Conservation (phyloP, 2,329 filamentous ascomycete species). For the Beauveria caledonica region DNA sequence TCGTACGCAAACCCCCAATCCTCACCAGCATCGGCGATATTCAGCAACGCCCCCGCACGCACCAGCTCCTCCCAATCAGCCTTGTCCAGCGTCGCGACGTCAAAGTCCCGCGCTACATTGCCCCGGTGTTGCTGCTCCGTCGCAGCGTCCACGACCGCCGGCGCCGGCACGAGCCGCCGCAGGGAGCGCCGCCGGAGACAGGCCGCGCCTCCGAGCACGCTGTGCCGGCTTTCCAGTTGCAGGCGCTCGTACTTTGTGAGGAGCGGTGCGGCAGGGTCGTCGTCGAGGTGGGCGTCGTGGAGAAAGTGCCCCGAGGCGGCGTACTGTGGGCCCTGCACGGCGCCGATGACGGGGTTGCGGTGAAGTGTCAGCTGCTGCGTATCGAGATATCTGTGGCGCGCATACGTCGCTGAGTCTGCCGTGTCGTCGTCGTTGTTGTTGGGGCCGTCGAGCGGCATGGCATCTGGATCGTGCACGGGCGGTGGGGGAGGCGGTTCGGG, state of each 20-base stretch:
- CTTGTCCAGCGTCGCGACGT: conserved; percentile 16
- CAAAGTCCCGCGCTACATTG: conserved; percentile 24
- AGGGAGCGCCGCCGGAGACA: background rate
- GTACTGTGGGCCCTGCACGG: conserved; percentile 48
- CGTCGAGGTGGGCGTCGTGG: conserved; percentile 38
- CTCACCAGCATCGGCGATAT: conserved; percentile 20
- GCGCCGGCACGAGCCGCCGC: background rate
- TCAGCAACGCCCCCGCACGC: conserved; percentile 21
- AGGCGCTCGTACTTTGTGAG: conserved; percentile 32
- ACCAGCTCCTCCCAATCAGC: conserved; percentile 15
- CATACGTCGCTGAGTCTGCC: conserved; percentile 14
- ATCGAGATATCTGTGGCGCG: conserved; percentile 26
- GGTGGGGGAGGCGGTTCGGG: conserved; percentile 36
- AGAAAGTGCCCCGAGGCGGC: conserved; percentile 36
- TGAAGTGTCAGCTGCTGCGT: conserved; percentile 33
- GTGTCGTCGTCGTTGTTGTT: conserved; percentile 11
- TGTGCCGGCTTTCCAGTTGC: conserved; percentile 35
- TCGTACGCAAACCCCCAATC: conserved; percentile 29
- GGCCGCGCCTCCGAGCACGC: conserved; percentile 19
- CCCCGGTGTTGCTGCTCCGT: conserved; percentile 16
- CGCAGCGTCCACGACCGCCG: background rate
- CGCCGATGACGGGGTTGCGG: conserved; percentile 41
- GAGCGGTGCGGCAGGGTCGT: conserved; percentile 35
- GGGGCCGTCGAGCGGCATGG: background rate
- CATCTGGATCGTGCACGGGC: conserved; percentile 15